These are phyloP conservation scores for Salix purpurea DNA, from an alignment of 345 rosid species.

Conservation along the genomic window DNA sequence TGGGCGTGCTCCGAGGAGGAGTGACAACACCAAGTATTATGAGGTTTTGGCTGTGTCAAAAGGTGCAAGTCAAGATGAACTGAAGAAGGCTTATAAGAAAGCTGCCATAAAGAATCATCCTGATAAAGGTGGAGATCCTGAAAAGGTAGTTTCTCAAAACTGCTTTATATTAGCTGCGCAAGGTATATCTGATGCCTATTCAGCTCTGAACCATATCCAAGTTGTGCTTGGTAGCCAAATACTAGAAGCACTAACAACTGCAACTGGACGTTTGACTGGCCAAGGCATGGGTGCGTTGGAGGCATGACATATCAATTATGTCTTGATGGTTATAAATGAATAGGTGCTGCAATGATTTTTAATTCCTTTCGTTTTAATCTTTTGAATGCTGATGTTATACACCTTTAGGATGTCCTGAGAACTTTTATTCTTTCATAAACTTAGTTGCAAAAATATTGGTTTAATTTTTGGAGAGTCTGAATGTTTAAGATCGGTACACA, in stretches of 20 bases:
- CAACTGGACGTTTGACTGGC: neutral
- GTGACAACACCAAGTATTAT: slow-evolving; percentile 39
- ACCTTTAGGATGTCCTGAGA: neutral
- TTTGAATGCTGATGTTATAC: neutral
- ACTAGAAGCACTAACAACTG: neutral
- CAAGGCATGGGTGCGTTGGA: neutral
- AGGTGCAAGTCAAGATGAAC: slow-evolving; percentile 44
- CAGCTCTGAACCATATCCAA: neutral
- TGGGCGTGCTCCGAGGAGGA: slow-evolving; percentile 36
- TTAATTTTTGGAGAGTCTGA: neutral
- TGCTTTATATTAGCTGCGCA: neutral
- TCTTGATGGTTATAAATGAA: neutral
- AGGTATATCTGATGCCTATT: neutral
- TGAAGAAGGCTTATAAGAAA: slow-evolving; percentile 59
- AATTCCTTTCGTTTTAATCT: neutral
- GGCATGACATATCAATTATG: neutral
- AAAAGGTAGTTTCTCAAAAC: slow-evolving; percentile 34
- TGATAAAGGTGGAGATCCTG: slow-evolving; percentile 65
- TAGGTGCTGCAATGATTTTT: neutral
- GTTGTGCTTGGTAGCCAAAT: neutral
- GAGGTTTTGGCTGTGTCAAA: slow-evolving; percentile 48
- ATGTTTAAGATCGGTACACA: neutral
- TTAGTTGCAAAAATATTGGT: neutral
- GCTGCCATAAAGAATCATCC: slow-evolving; percentile 65
- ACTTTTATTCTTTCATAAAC: neutral